Evolutionary conservation across 2,329 filamentous ascomycete genomes (phyloP).

Genomic region (Calonectria henricotiae): DNA sequence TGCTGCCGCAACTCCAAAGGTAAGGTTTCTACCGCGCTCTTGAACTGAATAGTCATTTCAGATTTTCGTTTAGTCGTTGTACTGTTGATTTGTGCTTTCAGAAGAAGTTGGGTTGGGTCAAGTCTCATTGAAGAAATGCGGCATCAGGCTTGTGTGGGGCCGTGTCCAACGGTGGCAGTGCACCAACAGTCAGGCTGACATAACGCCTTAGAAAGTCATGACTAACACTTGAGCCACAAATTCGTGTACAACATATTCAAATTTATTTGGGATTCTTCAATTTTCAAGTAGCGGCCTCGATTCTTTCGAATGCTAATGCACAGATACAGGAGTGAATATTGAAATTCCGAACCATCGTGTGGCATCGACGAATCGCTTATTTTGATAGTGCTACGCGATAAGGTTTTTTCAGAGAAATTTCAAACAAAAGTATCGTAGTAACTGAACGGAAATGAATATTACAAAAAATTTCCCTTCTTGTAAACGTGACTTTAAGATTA

Average conservation of each 20-base stretch:
- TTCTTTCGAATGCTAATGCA: too few relatives aligned
- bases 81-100: background rate
- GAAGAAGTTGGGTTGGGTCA: background rate
- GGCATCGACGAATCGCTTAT: too few relatives aligned
- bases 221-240: background rate
- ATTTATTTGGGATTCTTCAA: too few relatives aligned
- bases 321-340: too few relatives aligned
- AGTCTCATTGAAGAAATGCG: background rate
- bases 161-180: background rate
- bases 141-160: background rate
- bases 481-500: too few relatives aligned
- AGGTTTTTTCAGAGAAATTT: too few relatives aligned
- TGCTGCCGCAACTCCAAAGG: constrained; percentile 3
- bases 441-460: too few relatives aligned
- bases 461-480: too few relatives aligned
- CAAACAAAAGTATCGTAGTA: too few relatives aligned
- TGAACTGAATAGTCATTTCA: background rate
- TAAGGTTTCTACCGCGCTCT: background rate
- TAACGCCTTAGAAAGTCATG: background rate
- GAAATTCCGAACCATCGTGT: too few relatives aligned
- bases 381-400: too few relatives aligned
- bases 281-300: too few relatives aligned
- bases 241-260: background rate
- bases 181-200: background rate
- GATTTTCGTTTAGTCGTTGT: background rate